A percentile compares a stretch with the other conserved stretches of the same genome.
These are phyloP conservation scores for Meredithiella fracta DNA, from an alignment of 2,329 filamentous ascomycete species.

Conservation along the genomic window DNA sequence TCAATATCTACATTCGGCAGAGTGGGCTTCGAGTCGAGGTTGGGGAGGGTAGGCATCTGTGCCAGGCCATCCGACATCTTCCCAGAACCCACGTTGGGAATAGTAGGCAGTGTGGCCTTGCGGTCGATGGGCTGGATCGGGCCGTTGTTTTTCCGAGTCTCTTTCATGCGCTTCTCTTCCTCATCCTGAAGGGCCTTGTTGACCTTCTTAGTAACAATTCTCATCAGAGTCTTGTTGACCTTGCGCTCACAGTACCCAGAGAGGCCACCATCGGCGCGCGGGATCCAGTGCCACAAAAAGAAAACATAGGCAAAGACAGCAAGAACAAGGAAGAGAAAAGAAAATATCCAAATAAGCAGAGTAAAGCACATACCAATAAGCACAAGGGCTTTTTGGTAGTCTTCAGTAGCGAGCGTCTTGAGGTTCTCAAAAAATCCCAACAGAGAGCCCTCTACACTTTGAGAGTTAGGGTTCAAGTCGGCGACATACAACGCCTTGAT, in stretches of 20 bases:
- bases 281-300: slow-evolving; percentile 88
- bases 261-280: slow-evolving; percentile 61
- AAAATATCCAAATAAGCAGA: slow-evolving; percentile 73
- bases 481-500: slow-evolving; percentile 68
- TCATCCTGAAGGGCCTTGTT: slow-evolving; percentile 77
- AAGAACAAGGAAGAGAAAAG: slow-evolving; percentile 55
- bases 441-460: slow-evolving; percentile 44
- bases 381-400: slow-evolving; percentile 66
- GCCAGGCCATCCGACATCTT: slow-evolving; percentile 34
- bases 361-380: slow-evolving; percentile 88
- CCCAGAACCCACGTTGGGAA: slow-evolving; percentile 29
- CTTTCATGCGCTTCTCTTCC: slow-evolving; percentile 40
- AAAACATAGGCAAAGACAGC: slow-evolving; percentile 66
- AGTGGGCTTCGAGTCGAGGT: slow-evolving; percentile 16
- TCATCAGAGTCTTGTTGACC: slow-evolving; percentile 68
- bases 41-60: slow-evolving; percentile 41
- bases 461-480: slow-evolving; percentile 35
- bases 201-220: slow-evolving; percentile 73
- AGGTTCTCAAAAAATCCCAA: slow-evolving; percentile 74
- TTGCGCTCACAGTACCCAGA: slow-evolving; percentile 81
- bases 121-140: slow-evolving; percentile 34
- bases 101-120: slow-evolving; percentile 46
- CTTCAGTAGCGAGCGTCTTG: slow-evolving; percentile 50
- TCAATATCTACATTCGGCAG: slow-evolving; percentile 22
- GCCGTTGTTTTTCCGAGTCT: slow-evolving; percentile 33